Evolutionary conservation across 495 filamentous ascomycete species (phyloP).

Genomic region (Penicillium cosmopolitanum): DNA sequence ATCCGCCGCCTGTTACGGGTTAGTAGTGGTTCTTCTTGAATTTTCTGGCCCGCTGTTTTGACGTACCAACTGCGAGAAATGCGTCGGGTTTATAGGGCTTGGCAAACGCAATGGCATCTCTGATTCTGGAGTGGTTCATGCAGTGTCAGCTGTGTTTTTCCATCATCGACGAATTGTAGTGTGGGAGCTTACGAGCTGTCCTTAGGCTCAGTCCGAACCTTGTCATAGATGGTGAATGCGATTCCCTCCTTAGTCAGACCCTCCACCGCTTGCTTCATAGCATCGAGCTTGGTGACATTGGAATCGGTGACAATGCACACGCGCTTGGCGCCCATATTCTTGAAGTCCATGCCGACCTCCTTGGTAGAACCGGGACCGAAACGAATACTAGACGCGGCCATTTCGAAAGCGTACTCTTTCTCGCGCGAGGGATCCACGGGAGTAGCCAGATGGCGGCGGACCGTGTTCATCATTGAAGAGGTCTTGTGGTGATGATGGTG

Average conservation of each 20-base stretch:
- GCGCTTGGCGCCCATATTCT: conserved; percentile 82
- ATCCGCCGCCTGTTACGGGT: conserved; percentile 56
- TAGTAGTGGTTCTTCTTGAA: conserved; percentile 4
- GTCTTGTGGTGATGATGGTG: conserved; percentile 67
- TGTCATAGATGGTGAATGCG: conserved; percentile 77
- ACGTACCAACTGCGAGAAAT: conserved; percentile 84
- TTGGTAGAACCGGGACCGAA: conserved; percentile 93
- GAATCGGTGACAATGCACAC: conserved; percentile 90
- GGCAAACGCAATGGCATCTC: conserved; percentile 83
- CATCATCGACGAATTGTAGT: neutral
- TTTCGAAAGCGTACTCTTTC: conserved; percentile 98
- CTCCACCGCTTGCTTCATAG: conserved; percentile 83
- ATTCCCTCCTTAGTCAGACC: conserved; percentile 76
- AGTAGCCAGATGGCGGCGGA: conserved; percentile 68
- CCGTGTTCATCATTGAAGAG: conserved; percentile 55
- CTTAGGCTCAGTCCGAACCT: conserved; percentile 85
- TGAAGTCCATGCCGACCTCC: conserved; percentile 98
- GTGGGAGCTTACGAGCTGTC: conserved; percentile 71
- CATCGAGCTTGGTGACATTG: conserved; percentile 76
- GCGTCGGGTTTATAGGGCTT: conserved; percentile 81
- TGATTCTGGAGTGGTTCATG: conserved; percentile 57
- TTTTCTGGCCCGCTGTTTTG: neutral
- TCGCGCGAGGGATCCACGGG: conserved; percentile 70
- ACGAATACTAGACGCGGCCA: conserved; percentile 90
- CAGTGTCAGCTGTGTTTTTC: neutral